A percentile compares a stretch with the other conserved stretches of the same genome.
Evolutionary conservation across 306 rosid genomes (phyloP).

Genomic region (Vigna radiata): DNA sequence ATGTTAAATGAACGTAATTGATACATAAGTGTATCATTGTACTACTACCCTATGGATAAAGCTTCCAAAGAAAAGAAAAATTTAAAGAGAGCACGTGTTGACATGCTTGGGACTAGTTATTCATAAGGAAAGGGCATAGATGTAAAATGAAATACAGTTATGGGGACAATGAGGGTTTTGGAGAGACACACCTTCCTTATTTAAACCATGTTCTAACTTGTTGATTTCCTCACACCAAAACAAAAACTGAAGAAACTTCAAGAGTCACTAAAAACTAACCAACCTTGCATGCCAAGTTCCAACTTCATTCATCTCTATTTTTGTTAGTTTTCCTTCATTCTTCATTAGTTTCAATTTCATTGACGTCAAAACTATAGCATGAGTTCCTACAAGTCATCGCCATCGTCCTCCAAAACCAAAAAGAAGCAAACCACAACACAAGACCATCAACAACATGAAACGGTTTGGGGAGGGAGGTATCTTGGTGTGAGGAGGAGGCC

Average conservation of each 20-base stretch:
- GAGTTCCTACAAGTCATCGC: conserved; percentile 42
- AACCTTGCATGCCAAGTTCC: conserved; percentile 4
- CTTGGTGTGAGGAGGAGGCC: conserved; percentile 66
- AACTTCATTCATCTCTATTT: background rate
- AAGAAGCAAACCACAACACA: conserved; percentile 50
- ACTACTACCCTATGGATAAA: too few relatives aligned
- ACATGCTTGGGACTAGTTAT: conserved; percentile 29
- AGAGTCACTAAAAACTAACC: background rate
- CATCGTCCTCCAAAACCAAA: conserved; percentile 48
- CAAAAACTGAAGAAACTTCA: conserved; percentile 44
- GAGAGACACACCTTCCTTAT: conserved; percentile 42
- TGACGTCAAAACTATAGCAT: conserved; percentile 26
- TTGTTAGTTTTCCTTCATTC: background rate
- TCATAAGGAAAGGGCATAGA: conserved; percentile 25
- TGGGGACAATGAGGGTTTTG: conserved; percentile 21
- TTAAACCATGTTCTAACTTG: conserved; percentile 49
- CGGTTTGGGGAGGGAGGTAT: conserved; percentile 64
- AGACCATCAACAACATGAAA: conserved; percentile 43
- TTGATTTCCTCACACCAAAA: conserved; percentile 35
- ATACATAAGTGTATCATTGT: too few relatives aligned
- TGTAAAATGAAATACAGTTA: background rate
- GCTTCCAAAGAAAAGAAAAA: background rate
- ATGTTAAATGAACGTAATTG: too few relatives aligned
- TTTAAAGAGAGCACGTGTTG: conserved; percentile 45
- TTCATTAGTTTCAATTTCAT: background rate